phyloP scores from a whole-genome alignment of 2,329 filamentous ascomycete genomes.

The Aspergillus tanneri region DNA sequence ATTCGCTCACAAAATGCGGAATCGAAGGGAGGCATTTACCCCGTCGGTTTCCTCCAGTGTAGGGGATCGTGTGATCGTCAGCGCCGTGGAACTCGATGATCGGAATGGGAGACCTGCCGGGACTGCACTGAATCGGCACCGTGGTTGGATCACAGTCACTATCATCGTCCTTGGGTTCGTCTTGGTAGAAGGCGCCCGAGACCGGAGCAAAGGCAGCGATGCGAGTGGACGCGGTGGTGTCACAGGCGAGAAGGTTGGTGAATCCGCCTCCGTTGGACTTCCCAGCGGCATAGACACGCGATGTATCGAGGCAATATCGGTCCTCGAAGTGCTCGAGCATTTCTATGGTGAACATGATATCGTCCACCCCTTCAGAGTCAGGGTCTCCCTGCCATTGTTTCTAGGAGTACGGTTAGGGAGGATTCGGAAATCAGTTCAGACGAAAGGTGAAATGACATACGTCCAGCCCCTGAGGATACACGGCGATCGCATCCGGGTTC shows the following conservation, averaged over 20 bases:
- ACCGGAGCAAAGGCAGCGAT: slow-evolving; percentile 54
- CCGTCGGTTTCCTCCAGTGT: slow-evolving; percentile 33
- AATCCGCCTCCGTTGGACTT: slow-evolving; percentile 59
- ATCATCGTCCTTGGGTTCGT: slow-evolving; percentile 21
- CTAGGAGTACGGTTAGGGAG: not conserved
- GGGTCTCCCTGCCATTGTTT: slow-evolving; percentile 48
- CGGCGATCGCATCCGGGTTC: slow-evolving; percentile 46
- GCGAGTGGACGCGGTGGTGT: slow-evolving; percentile 39
- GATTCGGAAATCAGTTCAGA: too few species aligned
- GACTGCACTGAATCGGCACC: slow-evolving; percentile 28
- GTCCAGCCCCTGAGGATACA: slow-evolving; percentile 47
- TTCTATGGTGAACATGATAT: slow-evolving; percentile 48
- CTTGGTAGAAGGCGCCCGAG: slow-evolving; percentile 48
- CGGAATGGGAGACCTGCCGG: slow-evolving; percentile 32
- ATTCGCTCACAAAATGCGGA: slow-evolving; percentile 20
- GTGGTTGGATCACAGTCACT: slow-evolving; percentile 13
- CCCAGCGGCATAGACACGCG: slow-evolving; percentile 48
- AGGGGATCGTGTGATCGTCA: slow-evolving; percentile 37
- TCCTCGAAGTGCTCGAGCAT: slow-evolving; percentile 42
- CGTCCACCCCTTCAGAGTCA: slow-evolving; percentile 39
- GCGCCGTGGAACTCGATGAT: slow-evolving; percentile 27
- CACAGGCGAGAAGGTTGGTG: slow-evolving; percentile 50
- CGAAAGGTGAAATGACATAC: slow-evolving; percentile 19
- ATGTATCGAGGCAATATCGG: slow-evolving; percentile 48
- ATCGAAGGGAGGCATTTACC: slow-evolving; percentile 23